phyloP scores from a whole-genome alignment of 2,329 filamentous ascomycete genomes.

The Colletotrichum orchidophilum region DNA sequence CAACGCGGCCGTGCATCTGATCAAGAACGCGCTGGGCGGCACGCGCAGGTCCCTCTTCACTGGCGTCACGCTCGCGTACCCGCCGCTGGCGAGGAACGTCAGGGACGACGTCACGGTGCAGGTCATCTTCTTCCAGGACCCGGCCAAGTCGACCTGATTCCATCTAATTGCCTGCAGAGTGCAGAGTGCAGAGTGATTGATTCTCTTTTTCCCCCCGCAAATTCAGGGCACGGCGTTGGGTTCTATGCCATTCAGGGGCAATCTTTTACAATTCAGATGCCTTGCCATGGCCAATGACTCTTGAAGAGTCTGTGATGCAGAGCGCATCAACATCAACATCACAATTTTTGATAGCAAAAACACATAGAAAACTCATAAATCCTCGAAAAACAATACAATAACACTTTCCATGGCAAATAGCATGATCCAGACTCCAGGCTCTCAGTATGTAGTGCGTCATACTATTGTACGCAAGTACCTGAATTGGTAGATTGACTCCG shows the following conservation, averaged over 20 bases:
- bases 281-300: neutral
- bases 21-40: slow-evolving; percentile 83
- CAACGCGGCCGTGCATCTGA: slow-evolving; percentile 82
- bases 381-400: neutral
- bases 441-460: neutral
- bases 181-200: neutral
- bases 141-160: slow-evolving; percentile 5
- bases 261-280: neutral
- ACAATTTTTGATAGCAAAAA: neutral
- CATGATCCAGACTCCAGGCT: neutral
- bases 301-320: neutral
- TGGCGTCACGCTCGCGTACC: slow-evolving; percentile 73
- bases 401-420: neutral
- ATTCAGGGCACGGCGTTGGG: neutral
- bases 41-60: slow-evolving; percentile 78
- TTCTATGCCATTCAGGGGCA: neutral
- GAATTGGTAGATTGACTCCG: neutral
- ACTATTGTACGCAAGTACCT: neutral
- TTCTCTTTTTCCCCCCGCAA: neutral
- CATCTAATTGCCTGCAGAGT: neutral
- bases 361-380: neutral
- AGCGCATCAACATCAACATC: neutral
- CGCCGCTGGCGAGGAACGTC: slow-evolving; percentile 70
- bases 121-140: slow-evolving; percentile 70
- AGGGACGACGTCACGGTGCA: slow-evolving; percentile 87